These are phyloP conservation scores for Botrytis paeoniae DNA, from an alignment of 2,329 filamentous ascomycete species.

Conservation along the genomic window DNA sequence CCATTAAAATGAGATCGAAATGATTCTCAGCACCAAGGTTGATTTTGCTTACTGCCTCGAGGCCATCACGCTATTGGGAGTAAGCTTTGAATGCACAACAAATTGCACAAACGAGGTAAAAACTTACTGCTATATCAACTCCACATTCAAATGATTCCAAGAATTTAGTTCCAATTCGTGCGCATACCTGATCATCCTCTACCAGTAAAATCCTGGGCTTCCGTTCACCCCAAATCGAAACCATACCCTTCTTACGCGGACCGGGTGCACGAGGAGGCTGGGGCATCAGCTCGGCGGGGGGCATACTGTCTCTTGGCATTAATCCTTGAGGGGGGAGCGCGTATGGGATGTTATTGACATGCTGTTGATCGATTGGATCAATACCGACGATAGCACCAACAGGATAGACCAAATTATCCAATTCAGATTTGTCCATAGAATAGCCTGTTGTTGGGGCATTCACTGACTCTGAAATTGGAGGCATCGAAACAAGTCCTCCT, in stretches of 20 bases:
- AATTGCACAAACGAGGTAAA: background rate
- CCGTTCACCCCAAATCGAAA: constrained; percentile 55
- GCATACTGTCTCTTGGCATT: constrained; percentile 47
- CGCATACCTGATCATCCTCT: constrained; percentile 72
- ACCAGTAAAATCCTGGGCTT: constrained; percentile 85
- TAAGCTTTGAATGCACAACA: constrained; percentile 7
- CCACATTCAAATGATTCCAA: constrained; percentile 62
- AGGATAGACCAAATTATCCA: constrained; percentile 79
- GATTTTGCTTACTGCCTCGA: constrained; percentile 88
- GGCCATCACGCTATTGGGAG: constrained; percentile 66
- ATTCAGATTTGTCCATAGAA: constrained; percentile 47
- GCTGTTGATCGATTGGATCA: constrained; percentile 90
- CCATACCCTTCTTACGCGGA: constrained; percentile 39
- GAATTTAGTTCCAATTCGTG: constrained; percentile 66
- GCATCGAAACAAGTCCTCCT: constrained; percentile 27
- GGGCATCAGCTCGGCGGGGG: constrained; percentile 43
- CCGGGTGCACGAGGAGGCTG: constrained; percentile 43
- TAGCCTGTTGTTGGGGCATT: constrained; percentile 45
- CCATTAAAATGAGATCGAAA: constrained; percentile 76
- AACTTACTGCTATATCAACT: constrained; percentile 64
- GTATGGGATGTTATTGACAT: constrained; percentile 93
- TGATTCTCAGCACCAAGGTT: constrained; percentile 45
- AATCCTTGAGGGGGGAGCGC: constrained; percentile 56
- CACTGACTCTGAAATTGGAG: constrained; percentile 45
- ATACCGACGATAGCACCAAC: constrained; percentile 89